These are phyloP conservation scores for Cladosporium sp. DNA, from an alignment of 2,329 filamentous ascomycete species.

Conservation along the genomic window DNA sequence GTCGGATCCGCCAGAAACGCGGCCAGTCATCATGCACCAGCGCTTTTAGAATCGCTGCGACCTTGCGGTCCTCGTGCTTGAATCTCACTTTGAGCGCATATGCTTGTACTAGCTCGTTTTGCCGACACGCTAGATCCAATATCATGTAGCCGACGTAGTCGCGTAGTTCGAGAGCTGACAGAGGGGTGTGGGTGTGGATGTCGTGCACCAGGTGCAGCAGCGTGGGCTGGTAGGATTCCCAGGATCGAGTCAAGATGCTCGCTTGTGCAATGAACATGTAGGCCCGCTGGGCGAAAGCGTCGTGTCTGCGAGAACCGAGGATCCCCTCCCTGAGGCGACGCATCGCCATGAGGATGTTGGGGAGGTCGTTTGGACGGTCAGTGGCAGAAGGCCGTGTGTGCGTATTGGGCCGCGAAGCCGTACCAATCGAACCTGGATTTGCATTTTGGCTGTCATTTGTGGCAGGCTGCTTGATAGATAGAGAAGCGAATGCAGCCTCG, in stretches of 20 bases:
- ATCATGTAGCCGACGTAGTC: conserved; percentile 80
- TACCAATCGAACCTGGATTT: background rate
- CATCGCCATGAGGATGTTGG: conserved; percentile 74
- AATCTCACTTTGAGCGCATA: conserved; percentile 62
- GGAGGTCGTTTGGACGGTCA: conserved; percentile 59
- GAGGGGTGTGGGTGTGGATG: conserved; percentile 62
- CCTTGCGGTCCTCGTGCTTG: conserved; percentile 58
- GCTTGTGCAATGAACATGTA: conserved; percentile 90
- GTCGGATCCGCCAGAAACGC: conserved; percentile 67
- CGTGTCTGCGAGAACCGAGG: conserved; percentile 68
- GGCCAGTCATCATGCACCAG: conserved; percentile 80
- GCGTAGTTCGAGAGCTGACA: conserved; percentile 67
- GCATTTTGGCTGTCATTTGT: background rate
- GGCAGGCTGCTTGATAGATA: conserved; percentile 40
- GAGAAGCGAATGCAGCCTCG: conserved; percentile 67
- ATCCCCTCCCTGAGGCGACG: conserved; percentile 90
- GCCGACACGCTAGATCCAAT: conserved; percentile 82
- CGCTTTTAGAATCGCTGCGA: conserved; percentile 65
- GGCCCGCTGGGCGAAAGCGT: conserved; percentile 79
- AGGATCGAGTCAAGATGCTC: conserved; percentile 73
- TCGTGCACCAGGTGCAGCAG: conserved; percentile 70
- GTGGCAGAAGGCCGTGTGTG: conserved; percentile 23
- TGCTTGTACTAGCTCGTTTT: conserved; percentile 69
- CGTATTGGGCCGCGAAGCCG: conserved; percentile 15
- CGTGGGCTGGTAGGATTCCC: conserved; percentile 85